Evolutionary conservation across 352 stramenopile genomes (phyloP).

Genomic region (Globisporangium okanoganense): DNA sequence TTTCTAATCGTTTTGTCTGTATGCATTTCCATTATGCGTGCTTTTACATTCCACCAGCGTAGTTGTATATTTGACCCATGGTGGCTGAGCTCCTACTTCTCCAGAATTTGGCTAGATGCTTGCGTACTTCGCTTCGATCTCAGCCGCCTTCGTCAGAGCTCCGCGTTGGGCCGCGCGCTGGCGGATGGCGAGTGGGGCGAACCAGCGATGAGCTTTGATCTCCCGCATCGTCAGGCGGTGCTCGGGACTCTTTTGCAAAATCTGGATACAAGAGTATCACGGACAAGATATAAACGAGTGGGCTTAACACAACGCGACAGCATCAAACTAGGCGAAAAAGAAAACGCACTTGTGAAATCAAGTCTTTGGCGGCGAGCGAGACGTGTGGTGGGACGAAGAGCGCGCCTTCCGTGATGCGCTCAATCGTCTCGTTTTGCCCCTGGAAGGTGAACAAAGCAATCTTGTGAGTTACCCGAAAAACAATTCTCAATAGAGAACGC

Average conservation of each 20-base stretch:
- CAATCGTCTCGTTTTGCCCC: conserved; percentile 94
- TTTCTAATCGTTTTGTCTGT: not conserved
- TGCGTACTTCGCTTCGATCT: not conserved
- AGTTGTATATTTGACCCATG: not conserved
- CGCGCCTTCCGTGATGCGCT: conserved; percentile 89
- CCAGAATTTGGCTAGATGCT: not conserved
- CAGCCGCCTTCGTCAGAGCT: not conserved
- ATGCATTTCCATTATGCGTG: not conserved
- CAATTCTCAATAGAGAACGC: not conserved
- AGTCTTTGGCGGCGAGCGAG: conserved; percentile 63
- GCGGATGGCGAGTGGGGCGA: conserved; percentile 48
- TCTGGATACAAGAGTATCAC: conserved; percentile 31
- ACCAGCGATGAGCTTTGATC: conserved; percentile 79
- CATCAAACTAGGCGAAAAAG: not conserved
- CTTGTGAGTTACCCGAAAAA: not conserved
- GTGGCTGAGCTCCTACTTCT: not conserved
- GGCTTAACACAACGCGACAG: not conserved
- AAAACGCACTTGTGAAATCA: conserved; percentile 54
- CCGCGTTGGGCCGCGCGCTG: conserved; percentile 37
- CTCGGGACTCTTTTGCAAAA: conserved; percentile 67
- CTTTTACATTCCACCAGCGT: not conserved
- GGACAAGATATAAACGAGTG: not conserved
- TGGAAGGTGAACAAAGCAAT: conserved; percentile 23
- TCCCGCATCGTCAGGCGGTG: conserved; percentile 56
- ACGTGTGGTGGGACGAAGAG: conserved; percentile 66